Evolutionary conservation across 176 grass and related monocot species (phyloP), one percentile per base, ranked within the genome.

Genomic region (Poa annua): DNA sequence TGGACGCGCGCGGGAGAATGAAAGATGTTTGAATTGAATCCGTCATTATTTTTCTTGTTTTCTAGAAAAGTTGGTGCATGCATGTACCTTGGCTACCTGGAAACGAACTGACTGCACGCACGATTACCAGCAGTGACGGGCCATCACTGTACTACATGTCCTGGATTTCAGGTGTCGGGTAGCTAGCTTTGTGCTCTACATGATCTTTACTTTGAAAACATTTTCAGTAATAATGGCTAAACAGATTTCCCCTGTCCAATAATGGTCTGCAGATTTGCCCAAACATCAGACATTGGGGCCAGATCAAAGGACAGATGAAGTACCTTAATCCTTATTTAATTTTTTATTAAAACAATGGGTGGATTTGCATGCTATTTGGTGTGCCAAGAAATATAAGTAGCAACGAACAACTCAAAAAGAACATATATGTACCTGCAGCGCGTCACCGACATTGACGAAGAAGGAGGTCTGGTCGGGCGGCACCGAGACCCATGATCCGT

Each of bases 401-500:
- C 47, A 49, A 49, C 47, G 2, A 49, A 49, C 47, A 66, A 2
- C 15, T 63, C 15, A 3, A 16, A 34, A 61, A 33, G 1, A 64
- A 50, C 3, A 15, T 15, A 50, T 50, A 66, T 33, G 57, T 86
- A 95, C 93, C 94, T 97, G 94, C 11, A 97, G 20, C 0, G 86
- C 83, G 72, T 97, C 94, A 1, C 94, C 94, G 1, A 94, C 92
- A 5, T 97, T 97, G 77, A 97, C 47, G 82, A 94, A 94, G 88
- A 97, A 94, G 6, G 92, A 90, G 6, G 20, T 24, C 4, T 51
- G 65, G 75, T 94, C 94, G 1, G 92, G 73, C 4, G 90, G 90
- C 17, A 94, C 94, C 0, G 94, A 73, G 7, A 75, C 88, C 94
- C 94, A 97, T 29, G 41, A 71, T 10, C 88, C 94, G 17, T 94